phyloP scores from a whole-genome alignment of 1,284 basidiomycete species.

The Marasmius fiardii region DNA sequence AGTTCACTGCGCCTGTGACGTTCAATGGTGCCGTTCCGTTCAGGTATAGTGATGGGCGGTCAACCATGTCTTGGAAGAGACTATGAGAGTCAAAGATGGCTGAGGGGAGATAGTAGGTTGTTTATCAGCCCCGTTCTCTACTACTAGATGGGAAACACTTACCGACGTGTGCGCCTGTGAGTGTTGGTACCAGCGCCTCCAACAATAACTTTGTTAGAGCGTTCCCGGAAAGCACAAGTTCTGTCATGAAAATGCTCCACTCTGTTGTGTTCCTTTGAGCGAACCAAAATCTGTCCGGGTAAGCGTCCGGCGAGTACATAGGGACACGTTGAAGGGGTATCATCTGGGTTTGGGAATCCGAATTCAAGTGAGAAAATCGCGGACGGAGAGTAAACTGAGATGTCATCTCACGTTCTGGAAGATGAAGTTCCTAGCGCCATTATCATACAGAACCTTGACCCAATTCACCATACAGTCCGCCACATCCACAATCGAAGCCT shows the following conservation, averaged over 20 bases:
- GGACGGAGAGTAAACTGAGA: too few relatives aligned
- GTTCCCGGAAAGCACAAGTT: conserved; percentile 41
- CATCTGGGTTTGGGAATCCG: conserved; percentile 41
- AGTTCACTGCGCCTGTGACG: conserved; percentile 43
- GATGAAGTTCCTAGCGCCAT: conserved; percentile 42
- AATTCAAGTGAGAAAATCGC: neutral
- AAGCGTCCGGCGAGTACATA: conserved; percentile 40
- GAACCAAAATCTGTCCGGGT: conserved; percentile 41
- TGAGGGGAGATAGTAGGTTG: conserved; percentile 15
- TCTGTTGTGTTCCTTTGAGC: conserved; percentile 42
- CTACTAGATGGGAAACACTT: conserved; percentile 5
- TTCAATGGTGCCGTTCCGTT: conserved; percentile 60
- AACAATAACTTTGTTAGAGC: conserved; percentile 39
- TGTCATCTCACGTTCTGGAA: conserved; percentile 38
- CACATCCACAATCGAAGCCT: conserved; percentile 35
- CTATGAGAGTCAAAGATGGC: conserved; percentile 51
- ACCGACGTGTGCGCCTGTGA: conserved; percentile 31
- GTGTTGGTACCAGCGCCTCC: conserved; percentile 31
- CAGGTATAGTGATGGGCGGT: conserved; percentile 43
- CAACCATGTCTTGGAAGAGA: conserved; percentile 52
- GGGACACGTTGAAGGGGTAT: conserved; percentile 42
- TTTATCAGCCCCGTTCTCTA: neutral
- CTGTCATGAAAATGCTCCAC: conserved; percentile 46
- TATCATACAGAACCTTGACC: conserved; percentile 38
- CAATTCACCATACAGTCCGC: conserved; percentile 40